Evolutionary conservation across 225 moss, liverwort and hornwort species (phyloP).

Genomic region (Straminergon stramineum): DNA sequence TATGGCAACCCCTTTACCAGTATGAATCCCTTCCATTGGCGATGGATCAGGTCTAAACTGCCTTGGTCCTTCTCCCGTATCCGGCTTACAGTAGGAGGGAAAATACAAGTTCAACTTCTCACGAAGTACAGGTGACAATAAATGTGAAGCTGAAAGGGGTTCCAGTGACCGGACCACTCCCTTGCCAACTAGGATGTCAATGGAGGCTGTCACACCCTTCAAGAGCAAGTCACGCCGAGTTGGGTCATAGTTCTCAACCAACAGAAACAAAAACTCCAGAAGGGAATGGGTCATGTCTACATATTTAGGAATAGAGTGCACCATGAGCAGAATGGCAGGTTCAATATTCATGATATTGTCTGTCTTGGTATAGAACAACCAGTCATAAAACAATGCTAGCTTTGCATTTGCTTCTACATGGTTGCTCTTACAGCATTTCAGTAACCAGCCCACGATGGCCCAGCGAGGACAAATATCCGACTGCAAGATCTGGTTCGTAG

Average conservation of each 20-base stretch:
- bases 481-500: conserved; percentile 95
- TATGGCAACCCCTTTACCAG: conserved; percentile 1
- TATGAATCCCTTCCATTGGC: conserved; percentile 43
- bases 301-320: conserved; percentile 98
- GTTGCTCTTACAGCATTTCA: conserved; percentile 97
- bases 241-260: conserved; percentile 91
- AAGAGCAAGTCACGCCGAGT: conserved; percentile 71
- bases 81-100: conserved; percentile 69
- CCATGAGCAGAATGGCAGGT: conserved; percentile 89
- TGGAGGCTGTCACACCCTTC: conserved; percentile 87
- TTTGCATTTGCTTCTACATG: conserved; percentile 98
- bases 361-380: conserved; percentile 83
- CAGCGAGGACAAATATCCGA: conserved; percentile 96
- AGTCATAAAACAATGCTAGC: conserved; percentile 92
- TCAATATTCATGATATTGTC: conserved; percentile 99
- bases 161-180: conserved; percentile 94
- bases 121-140: conserved; percentile 60
- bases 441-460: conserved; percentile 96
- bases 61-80: conserved; percentile 49
- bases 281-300: conserved; percentile 94
- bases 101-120: conserved; percentile 77
- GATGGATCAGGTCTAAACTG: conserved; percentile 46
- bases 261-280: conserved; percentile 88
- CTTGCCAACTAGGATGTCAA: conserved; percentile 90
- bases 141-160: conserved; percentile 57